Percentiles rank a stretch among this genome's conserved stretches.
Conservation (phyloP, 257 asterid species). For the Galeopsis tetrahit region DNA sequence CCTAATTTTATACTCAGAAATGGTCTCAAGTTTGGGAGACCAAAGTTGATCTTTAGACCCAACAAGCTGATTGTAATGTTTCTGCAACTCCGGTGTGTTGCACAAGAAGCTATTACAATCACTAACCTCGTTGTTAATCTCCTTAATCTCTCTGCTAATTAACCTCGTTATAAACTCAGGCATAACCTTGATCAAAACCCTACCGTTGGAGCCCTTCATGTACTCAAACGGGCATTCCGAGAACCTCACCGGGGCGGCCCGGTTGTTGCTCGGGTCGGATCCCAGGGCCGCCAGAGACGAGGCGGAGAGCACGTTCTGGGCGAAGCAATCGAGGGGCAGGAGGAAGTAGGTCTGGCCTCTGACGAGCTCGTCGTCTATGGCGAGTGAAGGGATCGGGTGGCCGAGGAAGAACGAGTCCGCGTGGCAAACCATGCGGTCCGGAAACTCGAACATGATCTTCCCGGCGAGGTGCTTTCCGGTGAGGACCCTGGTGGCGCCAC, state of each 20-base stretch:
- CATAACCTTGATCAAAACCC: slow-evolving; percentile 62
- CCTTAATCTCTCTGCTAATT: slow-evolving; percentile 27
- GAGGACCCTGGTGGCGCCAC: slow-evolving; percentile 54
- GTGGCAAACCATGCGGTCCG: slow-evolving; percentile 68
- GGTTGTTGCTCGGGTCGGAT: neutral
- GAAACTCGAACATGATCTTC: slow-evolving; percentile 80
- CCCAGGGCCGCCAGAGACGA: slow-evolving; percentile 55
- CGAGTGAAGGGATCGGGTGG: slow-evolving; percentile 60
- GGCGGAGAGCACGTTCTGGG: slow-evolving; percentile 46
- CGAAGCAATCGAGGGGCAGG: slow-evolving; percentile 66
- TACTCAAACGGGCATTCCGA: slow-evolving; percentile 64
- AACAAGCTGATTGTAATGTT: slow-evolving; percentile 66
- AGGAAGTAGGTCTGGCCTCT: slow-evolving; percentile 64
- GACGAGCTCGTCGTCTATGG: slow-evolving; percentile 55
- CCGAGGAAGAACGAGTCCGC: slow-evolving; percentile 86
- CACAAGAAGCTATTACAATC: slow-evolving; percentile 43
- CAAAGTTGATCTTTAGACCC: slow-evolving; percentile 63
- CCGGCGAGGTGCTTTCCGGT: slow-evolving; percentile 62
- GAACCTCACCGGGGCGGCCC: slow-evolving; percentile 36
- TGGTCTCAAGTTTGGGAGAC: slow-evolving; percentile 87
- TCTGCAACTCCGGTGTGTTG: slow-evolving; percentile 84
- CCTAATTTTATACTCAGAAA: slow-evolving; percentile 66
- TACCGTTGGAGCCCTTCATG: slow-evolving; percentile 61
- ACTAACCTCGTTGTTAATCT: neutral
- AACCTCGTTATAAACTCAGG: slow-evolving; percentile 61